Evolutionary conservation across 2,329 filamentous ascomycete genomes (phyloP).

Genomic region (Sordariomycetes sp.): DNA sequence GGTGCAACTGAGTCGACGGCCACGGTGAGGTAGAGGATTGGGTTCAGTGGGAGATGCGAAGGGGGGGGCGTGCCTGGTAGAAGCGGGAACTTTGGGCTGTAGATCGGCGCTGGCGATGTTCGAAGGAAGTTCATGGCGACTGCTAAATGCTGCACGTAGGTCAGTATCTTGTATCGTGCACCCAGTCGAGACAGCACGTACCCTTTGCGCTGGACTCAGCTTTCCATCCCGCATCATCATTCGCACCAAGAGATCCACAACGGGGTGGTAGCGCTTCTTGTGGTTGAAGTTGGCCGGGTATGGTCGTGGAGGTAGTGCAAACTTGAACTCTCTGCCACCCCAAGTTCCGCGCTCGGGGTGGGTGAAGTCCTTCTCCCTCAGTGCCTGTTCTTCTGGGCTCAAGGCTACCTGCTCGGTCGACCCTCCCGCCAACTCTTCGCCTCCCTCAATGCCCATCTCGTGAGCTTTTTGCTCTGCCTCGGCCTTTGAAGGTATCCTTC

Average conservation of each 20-base stretch:
- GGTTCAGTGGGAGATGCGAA: conserved; percentile 76
- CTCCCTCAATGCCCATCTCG: no score
- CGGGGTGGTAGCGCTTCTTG: conserved; percentile 75
- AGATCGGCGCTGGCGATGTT: conserved; percentile 69
- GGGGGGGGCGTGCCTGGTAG: conserved; percentile 70
- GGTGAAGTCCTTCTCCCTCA: conserved; percentile 11
- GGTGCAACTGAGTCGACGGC: conserved; percentile 91
- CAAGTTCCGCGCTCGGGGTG: conserved; percentile 11
- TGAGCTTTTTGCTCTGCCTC: no score
- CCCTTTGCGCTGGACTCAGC: conserved; percentile 79
- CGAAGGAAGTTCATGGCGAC: conserved; percentile 77
- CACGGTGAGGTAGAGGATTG: conserved; percentile 78
- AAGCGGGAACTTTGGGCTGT: conserved; percentile 62
- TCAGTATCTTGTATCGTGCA: background rate
- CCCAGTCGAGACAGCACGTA: conserved; percentile 31
- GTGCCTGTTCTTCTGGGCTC: background rate
- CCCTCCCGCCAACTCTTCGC: conserved; percentile 9
- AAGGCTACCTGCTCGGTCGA: background rate
- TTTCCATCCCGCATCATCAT: conserved; percentile 89
- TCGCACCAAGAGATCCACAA: conserved; percentile 81
- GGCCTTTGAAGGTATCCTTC: conserved; percentile 25
- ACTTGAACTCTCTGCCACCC: conserved; percentile 54
- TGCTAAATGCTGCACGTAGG: conserved; percentile 61
- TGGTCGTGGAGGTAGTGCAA: conserved; percentile 59
- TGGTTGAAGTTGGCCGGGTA: conserved; percentile 55